These are phyloP conservation scores for Vitis cinerea DNA, from an alignment of 164 flowering plant genomes.

Conservation along the genomic window DNA sequence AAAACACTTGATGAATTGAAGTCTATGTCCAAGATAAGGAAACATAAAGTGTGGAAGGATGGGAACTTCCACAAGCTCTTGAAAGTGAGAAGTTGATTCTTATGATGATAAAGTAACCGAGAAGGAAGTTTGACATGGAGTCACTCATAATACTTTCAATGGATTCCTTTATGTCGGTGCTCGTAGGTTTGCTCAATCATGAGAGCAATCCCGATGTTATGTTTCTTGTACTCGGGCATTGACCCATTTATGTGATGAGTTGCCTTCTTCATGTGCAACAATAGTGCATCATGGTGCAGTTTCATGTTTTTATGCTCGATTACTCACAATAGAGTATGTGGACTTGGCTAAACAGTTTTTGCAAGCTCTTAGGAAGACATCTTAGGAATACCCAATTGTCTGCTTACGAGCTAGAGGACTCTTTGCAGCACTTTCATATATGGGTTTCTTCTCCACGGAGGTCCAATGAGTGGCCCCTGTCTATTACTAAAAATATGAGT, in stretches of 20 bases:
- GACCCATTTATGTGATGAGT: constrained; percentile 6
- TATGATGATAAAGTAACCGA: too few species aligned
- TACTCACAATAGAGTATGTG: too few species aligned
- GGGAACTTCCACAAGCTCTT: too few species aligned
- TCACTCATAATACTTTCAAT: constrained; percentile 90
- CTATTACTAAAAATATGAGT: too few species aligned
- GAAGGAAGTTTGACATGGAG: constrained; percentile 23
- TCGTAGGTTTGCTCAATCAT: constrained; percentile 87
- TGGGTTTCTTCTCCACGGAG: constrained; percentile 96
- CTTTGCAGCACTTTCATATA: constrained; percentile 93
- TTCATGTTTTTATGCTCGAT: too few species aligned
- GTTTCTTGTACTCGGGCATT: constrained; percentile 91
- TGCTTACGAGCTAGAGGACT: constrained; percentile 96
- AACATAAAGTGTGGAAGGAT: too few species aligned
- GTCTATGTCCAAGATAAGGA: too few species aligned
- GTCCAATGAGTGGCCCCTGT: constrained; percentile 89
- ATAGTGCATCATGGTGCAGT: constrained; percentile 96
- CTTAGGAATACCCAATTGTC: constrained; percentile 97
- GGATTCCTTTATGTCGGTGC: constrained; percentile 91
- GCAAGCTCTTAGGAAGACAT: constrained; percentile 96
- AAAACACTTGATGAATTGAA: too few species aligned
- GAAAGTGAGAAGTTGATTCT: too few species aligned
- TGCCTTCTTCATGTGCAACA: constrained; percentile 95
- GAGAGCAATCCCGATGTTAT: constrained; percentile 95
- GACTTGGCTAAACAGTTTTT: too few species aligned